Conservation (phyloP, 2,329 filamentous ascomycete genomes). For the Botryotinia globosa region DNA sequence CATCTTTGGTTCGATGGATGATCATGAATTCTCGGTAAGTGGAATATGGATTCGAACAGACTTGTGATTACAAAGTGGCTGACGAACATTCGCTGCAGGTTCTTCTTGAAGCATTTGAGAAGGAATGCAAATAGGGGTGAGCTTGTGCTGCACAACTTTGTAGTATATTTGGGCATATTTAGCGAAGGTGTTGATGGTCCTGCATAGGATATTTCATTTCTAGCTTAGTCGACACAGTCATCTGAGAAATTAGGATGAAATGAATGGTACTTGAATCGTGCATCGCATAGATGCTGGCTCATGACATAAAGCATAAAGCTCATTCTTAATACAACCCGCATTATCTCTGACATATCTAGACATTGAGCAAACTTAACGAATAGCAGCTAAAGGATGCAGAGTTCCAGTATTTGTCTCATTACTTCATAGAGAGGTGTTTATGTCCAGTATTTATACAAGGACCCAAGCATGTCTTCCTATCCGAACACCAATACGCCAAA, state of each 20-base stretch:
- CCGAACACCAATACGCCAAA: slow-evolving; percentile 15
- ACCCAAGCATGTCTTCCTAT: not conserved
- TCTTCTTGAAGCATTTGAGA: slow-evolving; percentile 18
- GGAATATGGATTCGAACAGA: not conserved
- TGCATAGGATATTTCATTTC: not conserved
- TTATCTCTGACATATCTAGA: not conserved
- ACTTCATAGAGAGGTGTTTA: slow-evolving; percentile 19
- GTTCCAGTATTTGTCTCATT: not conserved
- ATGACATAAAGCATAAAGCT: not conserved
- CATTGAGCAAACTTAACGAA: not conserved
- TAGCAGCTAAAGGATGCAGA: not conserved
- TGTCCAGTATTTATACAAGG: not conserved
- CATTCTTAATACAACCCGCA: not conserved
- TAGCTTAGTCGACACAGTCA: not conserved
- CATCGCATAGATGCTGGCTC: not conserved
- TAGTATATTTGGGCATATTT: not conserved
- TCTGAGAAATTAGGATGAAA: not conserved
- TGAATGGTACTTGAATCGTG: not conserved
- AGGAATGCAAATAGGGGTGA: slow-evolving; percentile 4
- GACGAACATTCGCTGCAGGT: slow-evolving; percentile 1
- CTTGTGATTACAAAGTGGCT: not conserved
- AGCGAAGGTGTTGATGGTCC: not conserved
- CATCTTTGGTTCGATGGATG: slow-evolving; percentile 53
- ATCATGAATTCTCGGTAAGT: slow-evolving; percentile 52
- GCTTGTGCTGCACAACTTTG: not conserved